Conservation (phyloP, 2,329 filamentous ascomycete genomes). For the Phaeosphaeria sp. region DNA sequence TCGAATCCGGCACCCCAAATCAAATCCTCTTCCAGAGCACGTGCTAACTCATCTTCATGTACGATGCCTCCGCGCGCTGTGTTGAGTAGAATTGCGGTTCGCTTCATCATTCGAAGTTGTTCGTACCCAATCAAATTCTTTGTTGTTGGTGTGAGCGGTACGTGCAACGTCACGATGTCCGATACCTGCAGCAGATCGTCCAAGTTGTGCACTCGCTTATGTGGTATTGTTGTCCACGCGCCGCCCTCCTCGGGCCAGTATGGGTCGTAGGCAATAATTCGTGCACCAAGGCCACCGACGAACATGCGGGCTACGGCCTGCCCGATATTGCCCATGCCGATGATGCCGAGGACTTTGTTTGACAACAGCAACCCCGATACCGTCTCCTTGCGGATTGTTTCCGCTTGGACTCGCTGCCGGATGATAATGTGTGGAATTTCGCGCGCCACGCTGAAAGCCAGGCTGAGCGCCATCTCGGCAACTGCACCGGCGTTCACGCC, state of each 20-base stretch:
- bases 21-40: constrained; percentile 51
- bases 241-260: not conserved
- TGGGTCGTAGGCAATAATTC: not conserved
- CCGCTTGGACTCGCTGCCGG: too few species aligned
- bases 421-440: too few species aligned
- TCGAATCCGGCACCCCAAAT: too few species aligned
- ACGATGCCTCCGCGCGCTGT: constrained; percentile 60
- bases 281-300: not conserved
- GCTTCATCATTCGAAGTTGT: constrained; percentile 50
- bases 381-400: too few species aligned
- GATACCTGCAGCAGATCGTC: not conserved
- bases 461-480: not conserved
- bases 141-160: constrained; percentile 33
- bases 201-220: not conserved
- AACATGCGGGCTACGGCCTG: constrained; percentile 1
- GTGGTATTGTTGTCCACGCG: not conserved
- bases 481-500: not conserved
- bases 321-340: constrained; percentile 50
- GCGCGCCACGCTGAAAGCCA: not conserved
- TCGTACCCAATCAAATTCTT: constrained; percentile 53
- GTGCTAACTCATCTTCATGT: constrained; percentile 58
- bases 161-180: not conserved
- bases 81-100: constrained; percentile 59
- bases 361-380: too few species aligned
- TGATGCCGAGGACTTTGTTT: constrained; percentile 38